Base-by-base conservation (phyloP, 345 rosid species). In the Euphorbia pulcherrima region DNA sequence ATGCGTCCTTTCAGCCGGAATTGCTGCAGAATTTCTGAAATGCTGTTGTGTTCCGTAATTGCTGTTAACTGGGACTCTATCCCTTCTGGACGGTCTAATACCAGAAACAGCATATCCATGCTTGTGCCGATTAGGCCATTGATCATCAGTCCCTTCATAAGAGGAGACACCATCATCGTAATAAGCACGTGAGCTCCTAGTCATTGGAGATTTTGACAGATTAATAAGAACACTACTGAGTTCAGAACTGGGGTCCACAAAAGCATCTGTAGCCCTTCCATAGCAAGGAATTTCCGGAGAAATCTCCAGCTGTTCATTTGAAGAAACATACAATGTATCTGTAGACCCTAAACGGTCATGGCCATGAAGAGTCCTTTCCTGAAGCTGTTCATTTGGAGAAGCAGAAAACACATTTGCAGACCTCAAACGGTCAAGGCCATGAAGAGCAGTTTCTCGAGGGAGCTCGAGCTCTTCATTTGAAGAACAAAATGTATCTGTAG, bases 111-210 rank as follows among this genome's bases (percentile, higher is more conserved):
- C 76, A 70, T 73, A 69, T 64, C 68, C 46, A 60, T 68, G 54
- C 8, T 74, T 48, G 16, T 72, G 69, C 51, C 73, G 75, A 61
- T 74, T 73, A 40, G 73, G 74, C 46, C 82, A 65, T 62, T 74
- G 87, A 77, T 87, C 90, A 77, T 83, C 92, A 2, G 72, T 65
- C 61, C 77, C 86, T n/a, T 83, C 92, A 73, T 61, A 81, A 1
- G 97, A 92, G 72, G 98, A 88, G 74, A 87, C 68, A 24, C 85
- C 83, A 60, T 85, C 90, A 78, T 86, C 90, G 74, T 87, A 75
- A 27, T 75, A 88, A 54, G 90, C 88, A 74, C 76, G 87, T 57
- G 80, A 67, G 47, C 84, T 83, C 70, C 83, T 84, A 68, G 77
- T 67, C 60, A 81, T 77, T 35, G 82, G 81, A 40, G 88, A 82